A percentile compares a stretch with the other conserved stretches of the same genome.
Evolutionary conservation across 169 alveolate species (phyloP).

Genomic region (Toxoplasma gondii): DNA sequence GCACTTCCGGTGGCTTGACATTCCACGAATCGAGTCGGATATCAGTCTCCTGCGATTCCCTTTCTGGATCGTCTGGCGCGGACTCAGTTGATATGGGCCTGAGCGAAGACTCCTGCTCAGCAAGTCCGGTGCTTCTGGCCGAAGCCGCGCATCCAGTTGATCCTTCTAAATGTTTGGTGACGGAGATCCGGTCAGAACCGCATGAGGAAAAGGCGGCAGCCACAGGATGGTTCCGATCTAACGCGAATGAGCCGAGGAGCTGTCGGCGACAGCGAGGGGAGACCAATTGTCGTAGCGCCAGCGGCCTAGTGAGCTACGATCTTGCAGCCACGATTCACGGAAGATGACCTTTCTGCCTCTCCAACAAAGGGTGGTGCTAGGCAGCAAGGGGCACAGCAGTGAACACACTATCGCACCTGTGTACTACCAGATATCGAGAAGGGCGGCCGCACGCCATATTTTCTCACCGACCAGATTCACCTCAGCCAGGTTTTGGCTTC

Average conservation of each 20-base stretch:
- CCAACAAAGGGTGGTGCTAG: no score
- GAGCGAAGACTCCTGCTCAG: conserved; percentile 12
- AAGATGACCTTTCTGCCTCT: no score
- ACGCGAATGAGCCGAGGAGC: not conserved
- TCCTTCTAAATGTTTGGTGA: not conserved
- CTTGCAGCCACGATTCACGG: no score
- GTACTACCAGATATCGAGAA: no score
- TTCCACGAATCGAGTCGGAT: not conserved
- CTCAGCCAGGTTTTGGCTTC: no score
- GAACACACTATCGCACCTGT: no score
- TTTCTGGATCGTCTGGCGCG: not conserved
- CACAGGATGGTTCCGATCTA: not conserved
- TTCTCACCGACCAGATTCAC: no score
- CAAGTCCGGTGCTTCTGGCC: not conserved
- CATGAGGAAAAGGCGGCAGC: not conserved
- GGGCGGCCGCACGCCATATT: no score
- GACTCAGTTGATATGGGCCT: conserved; percentile 17
- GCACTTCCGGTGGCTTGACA: not conserved
- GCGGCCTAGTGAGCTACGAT: no score
- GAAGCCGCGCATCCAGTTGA: not conserved
- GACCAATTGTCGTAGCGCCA: not conserved
- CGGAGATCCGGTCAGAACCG: not conserved
- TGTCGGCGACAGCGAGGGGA: not conserved
- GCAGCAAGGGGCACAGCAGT: no score
- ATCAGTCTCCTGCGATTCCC: not conserved